Conservation (phyloP, 495 filamentous ascomycete genomes). For the Aspergillus bridgeri region DNA sequence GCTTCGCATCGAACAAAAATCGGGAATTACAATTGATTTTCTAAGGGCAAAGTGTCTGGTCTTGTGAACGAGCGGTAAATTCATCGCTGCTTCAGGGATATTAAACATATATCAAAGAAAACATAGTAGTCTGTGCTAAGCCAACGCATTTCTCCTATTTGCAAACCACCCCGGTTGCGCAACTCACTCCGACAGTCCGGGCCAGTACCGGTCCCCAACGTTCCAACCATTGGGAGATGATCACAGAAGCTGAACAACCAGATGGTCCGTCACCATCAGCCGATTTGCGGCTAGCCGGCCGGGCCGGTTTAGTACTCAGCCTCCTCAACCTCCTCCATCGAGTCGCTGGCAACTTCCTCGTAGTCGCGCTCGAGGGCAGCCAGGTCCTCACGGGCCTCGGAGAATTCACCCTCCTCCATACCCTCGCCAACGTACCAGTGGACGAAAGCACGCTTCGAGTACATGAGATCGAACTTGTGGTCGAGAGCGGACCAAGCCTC, state of each 20-base stretch:
- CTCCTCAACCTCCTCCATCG: slow-evolving; percentile 85
- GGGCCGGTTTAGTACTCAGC: slow-evolving; percentile 81
- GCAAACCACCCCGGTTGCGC: slow-evolving; percentile 28
- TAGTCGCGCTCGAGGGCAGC: slow-evolving; percentile 98
- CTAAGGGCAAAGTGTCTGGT: slow-evolving; percentile 1
- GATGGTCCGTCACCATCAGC: slow-evolving; percentile 7
- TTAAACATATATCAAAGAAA: slow-evolving; percentile 51
- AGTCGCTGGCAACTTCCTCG: slow-evolving; percentile 98
- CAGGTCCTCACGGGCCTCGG: slow-evolving; percentile 96
- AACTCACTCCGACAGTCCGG: slow-evolving; percentile 24
- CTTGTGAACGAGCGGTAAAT: slow-evolving; percentile 40
- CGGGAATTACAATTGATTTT: background rate
- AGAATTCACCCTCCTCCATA: slow-evolving; percentile 99
- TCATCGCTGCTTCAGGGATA: slow-evolving; percentile 46
- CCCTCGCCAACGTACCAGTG: slow-evolving; percentile 99
- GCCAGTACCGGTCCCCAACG: slow-evolving; percentile 27
- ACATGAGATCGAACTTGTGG: slow-evolving; percentile 99
- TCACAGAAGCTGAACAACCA: slow-evolving; percentile 9
- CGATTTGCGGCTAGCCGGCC: slow-evolving; percentile 20
- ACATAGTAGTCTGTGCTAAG: slow-evolving; percentile 38
- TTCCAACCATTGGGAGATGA: slow-evolving; percentile 19
- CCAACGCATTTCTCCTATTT: slow-evolving; percentile 45
- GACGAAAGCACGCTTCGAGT: slow-evolving; percentile 99
- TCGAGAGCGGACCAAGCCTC: slow-evolving; percentile 98
- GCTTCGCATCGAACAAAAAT: background rate